A percentile compares a stretch with the other conserved stretches of the same genome.
phyloP scores from a whole-genome alignment of 306 rosid species.

The Luffa acutangula region DNA sequence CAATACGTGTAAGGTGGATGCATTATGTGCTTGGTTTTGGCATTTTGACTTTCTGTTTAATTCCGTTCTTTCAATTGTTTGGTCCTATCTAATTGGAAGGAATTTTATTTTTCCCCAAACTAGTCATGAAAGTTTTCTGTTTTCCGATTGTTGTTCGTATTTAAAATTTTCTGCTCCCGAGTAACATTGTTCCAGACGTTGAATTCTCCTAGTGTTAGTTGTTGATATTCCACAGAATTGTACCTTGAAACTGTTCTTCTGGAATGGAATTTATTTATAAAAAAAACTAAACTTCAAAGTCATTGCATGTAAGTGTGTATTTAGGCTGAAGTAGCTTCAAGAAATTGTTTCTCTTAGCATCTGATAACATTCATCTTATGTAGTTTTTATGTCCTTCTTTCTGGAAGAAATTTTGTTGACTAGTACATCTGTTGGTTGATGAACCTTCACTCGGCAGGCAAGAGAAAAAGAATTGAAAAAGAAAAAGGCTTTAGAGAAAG shows the following conservation, averaged over 20 bases:
- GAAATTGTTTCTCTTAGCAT: background rate
- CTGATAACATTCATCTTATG: background rate
- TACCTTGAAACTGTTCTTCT: background rate
- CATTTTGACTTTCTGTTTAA: background rate
- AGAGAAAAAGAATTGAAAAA: conserved; percentile 85
- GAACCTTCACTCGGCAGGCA: conserved; percentile 41
- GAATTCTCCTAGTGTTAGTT: background rate
- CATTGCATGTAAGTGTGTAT: background rate
- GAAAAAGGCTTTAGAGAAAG: conserved; percentile 66
- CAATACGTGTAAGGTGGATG: background rate
- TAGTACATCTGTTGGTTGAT: background rate
- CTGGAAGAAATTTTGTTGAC: background rate
- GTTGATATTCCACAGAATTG: background rate
- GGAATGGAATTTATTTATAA: background rate
- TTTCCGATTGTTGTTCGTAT: too few relatives aligned
- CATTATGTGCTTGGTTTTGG: background rate
- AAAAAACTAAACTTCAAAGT: background rate
- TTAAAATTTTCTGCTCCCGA: too few relatives aligned
- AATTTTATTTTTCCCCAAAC: background rate
- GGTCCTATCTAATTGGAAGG: background rate
- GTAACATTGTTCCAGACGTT: background rate
- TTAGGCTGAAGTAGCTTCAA: background rate
- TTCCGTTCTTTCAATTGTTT: background rate
- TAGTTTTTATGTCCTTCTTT: background rate
- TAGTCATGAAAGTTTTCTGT: background rate